These are phyloP conservation scores for Picea abies DNA, from an alignment of 83 land plant species.

Conservation along the genomic window DNA sequence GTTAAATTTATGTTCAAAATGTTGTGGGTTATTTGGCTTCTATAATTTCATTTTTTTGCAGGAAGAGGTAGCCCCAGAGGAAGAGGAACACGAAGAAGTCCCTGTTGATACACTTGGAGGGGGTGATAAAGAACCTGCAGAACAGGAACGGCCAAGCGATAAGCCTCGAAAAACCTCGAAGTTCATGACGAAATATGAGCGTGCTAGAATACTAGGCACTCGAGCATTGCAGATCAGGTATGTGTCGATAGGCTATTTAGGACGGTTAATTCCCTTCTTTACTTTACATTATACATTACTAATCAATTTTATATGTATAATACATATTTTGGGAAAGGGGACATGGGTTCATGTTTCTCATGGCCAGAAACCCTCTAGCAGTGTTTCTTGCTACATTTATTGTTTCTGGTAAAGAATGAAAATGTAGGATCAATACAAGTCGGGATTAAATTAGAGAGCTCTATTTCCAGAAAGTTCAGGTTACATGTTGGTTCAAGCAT, in stretches of 20 bases:
- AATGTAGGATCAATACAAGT: neutral
- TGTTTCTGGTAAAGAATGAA: too few species aligned
- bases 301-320: too few species aligned
- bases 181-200: slow-evolving; percentile 95
- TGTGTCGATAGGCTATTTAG: neutral
- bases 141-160: slow-evolving; percentile 41
- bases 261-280: neutral
- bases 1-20: neutral
- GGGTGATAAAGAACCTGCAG: slow-evolving; percentile 48
- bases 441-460: neutral
- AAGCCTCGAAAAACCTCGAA: slow-evolving; percentile 85
- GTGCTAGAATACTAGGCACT: slow-evolving; percentile 96
- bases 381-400: too few species aligned
- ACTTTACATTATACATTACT: too few species aligned
- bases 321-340: too few species aligned
- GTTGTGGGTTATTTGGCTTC: neutral
- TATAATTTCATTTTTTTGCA: slow-evolving; percentile 10
- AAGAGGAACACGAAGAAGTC: slow-evolving; percentile 62
- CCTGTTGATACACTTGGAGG: slow-evolving; percentile 50
- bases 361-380: too few species aligned
- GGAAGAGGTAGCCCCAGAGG: slow-evolving; percentile 77
- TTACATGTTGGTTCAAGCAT: neutral
- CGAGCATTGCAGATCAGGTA: slow-evolving; percentile 97
- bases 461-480: neutral
- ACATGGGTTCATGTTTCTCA: too few species aligned